Evolutionary conservation across 129 eudicot species (phyloP).

Genomic region (Tagetes patula): DNA sequence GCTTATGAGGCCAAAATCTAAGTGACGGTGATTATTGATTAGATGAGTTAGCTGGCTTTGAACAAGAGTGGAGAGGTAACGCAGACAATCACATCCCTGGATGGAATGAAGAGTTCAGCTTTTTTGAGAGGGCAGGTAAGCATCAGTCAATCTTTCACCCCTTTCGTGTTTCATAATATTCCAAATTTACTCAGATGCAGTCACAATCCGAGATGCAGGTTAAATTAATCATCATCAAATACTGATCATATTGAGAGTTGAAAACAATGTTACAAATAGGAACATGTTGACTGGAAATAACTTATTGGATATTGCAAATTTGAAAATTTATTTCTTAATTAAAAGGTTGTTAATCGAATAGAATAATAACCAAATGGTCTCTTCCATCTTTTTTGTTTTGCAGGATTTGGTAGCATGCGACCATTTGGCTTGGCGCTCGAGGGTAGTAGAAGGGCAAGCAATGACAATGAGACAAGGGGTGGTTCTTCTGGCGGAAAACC

Average conservation of each 20-base stretch:
- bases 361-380: not conserved
- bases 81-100: slow-evolving; percentile 46
- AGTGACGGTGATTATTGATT: slow-evolving; percentile 24
- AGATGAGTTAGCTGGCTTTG: slow-evolving; percentile 81
- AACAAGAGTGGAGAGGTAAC: slow-evolving; percentile 77
- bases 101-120: slow-evolving; percentile 44
- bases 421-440: slow-evolving; percentile 37
- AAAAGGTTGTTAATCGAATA: not conserved
- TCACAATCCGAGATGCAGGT: not conserved
- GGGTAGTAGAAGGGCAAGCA: slow-evolving; percentile 5
- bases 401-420: slow-evolving; percentile 27
- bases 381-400: not conserved
- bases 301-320: not conserved
- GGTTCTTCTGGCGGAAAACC: slow-evolving; percentile 38
- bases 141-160: slow-evolving; percentile 1
- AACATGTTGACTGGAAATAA: not conserved
- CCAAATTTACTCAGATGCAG: not conserved
- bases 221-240: not conserved
- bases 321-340: not conserved
- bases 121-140: slow-evolving; percentile 38
- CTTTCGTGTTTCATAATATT: not conserved
- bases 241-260: not conserved
- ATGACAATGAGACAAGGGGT: slow-evolving; percentile 1
- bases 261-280: not conserved
- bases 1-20: not conserved